Conservation (phyloP, 2,329 filamentous ascomycete genomes). For the Aspergillus fischeri region DNA sequence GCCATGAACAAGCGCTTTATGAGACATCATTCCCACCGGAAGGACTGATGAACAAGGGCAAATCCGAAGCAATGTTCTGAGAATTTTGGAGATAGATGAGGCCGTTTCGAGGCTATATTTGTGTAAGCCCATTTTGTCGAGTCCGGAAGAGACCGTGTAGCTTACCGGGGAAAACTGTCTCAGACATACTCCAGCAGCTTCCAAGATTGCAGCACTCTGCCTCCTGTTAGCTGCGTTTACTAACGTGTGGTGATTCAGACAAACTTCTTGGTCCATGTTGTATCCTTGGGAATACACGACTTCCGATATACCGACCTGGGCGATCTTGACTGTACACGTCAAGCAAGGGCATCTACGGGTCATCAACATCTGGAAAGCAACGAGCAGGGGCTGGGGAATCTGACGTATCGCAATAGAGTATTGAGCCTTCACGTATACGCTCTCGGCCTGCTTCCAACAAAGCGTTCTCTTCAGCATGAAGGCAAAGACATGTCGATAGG, state of each 20-base stretch:
- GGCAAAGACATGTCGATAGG: slow-evolving; percentile 83
- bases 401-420: slow-evolving; percentile 84
- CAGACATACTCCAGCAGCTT: slow-evolving; percentile 75
- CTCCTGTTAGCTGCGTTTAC: slow-evolving; percentile 9
- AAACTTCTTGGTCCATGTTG: slow-evolving; percentile 77
- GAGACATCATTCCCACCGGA: neutral
- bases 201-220: slow-evolving; percentile 72
- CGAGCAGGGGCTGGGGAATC: slow-evolving; percentile 12
- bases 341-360: slow-evolving; percentile 72
- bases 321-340: slow-evolving; percentile 98
- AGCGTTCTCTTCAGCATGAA: slow-evolving; percentile 98
- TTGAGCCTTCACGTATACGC: slow-evolving; percentile 74
- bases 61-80: neutral
- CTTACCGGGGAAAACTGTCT: slow-evolving; percentile 80
- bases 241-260: slow-evolving; percentile 6
- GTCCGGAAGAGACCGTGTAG: slow-evolving; percentile 1
- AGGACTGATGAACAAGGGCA: neutral
- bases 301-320: slow-evolving; percentile 91
- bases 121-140: slow-evolving; percentile 6
- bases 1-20: neutral
- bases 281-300: slow-evolving; percentile 94
- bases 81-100: slow-evolving; percentile 57
- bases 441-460: slow-evolving; percentile 90
- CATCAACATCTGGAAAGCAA: slow-evolving; percentile 3
- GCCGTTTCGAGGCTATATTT: slow-evolving; percentile 57